phyloP scores from a whole-genome alignment of 495 filamentous ascomycete genomes.

The Physcia stellaris region DNA sequence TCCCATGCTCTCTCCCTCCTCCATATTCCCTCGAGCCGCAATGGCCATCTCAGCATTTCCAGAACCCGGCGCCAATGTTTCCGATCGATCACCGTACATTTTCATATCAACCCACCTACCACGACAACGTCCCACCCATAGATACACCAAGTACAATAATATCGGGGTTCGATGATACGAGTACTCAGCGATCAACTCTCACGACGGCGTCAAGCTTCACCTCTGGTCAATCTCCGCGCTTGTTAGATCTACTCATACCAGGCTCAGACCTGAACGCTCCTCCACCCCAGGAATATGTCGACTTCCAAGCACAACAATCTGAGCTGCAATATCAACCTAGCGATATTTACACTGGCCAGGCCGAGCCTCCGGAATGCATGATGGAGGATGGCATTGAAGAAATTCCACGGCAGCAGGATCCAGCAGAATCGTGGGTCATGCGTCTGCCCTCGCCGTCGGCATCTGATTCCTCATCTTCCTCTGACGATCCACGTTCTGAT shows the following conservation, averaged over 20 bases:
- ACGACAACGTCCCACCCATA: constrained; percentile 8
- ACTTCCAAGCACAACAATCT: constrained; percentile 16
- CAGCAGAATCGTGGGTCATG: constrained; percentile 25
- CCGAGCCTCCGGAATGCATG: not conserved
- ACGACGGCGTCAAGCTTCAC: constrained; percentile 21
- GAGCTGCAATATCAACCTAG: constrained; percentile 1
- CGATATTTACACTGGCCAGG: not conserved
- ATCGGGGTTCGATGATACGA: constrained; percentile 19
- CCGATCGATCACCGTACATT: not conserved
- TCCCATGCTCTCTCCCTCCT: too few species aligned
- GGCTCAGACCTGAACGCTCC: constrained; percentile 28
- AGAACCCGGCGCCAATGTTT: too few species aligned
- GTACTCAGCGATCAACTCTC: constrained; percentile 13
- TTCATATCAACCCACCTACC: not conserved
- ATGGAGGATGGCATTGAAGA: constrained; percentile 45
- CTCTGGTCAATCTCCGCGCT: constrained; percentile 27
- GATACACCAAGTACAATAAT: not conserved
- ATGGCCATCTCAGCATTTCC: too few species aligned
- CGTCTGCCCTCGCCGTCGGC: constrained; percentile 15
- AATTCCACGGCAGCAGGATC: constrained; percentile 37
- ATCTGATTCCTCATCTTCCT: constrained; percentile 16
- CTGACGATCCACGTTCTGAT: constrained; percentile 10
- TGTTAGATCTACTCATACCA: constrained; percentile 30
- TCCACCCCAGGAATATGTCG: constrained; percentile 19
- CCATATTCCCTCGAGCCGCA: too few species aligned